A percentile compares a stretch with the other conserved stretches of the same genome.
These are phyloP conservation scores for Xylaria sp. DNA, from an alignment of 2,329 filamentous ascomycete species.

Conservation along the genomic window DNA sequence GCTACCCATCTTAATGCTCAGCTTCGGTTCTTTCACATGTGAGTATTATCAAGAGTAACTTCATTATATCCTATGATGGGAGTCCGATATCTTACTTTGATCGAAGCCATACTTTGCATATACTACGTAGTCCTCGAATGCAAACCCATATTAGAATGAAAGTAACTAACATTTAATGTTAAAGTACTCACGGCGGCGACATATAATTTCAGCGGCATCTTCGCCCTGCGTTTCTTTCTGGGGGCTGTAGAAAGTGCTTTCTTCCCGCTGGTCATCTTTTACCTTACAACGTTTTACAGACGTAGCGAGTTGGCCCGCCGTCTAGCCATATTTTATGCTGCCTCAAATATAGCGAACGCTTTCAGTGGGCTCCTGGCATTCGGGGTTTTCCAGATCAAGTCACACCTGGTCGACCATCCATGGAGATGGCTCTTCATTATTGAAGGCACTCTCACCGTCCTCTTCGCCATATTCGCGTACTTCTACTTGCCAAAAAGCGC, in stretches of 20 bases:
- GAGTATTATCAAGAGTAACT: constrained; percentile 9
- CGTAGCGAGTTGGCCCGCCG: constrained; percentile 76
- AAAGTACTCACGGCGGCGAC: constrained; percentile 63
- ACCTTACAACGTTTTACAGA: constrained; percentile 73
- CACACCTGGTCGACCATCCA: constrained; percentile 49
- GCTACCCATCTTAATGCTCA: constrained; percentile 72
- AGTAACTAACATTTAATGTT: constrained; percentile 62
- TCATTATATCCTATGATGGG: background rate
- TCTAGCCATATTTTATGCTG: constrained; percentile 79
- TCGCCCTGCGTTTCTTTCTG: constrained; percentile 75
- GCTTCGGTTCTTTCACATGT: constrained; percentile 71
- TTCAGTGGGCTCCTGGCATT: constrained; percentile 61
- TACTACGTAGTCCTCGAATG: background rate
- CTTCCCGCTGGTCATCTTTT: constrained; percentile 72
- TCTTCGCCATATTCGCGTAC: constrained; percentile 71
- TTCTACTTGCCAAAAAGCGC: constrained; percentile 75
- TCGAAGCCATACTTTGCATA: background rate
- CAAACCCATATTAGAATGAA: constrained; percentile 58
- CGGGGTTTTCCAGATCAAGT: constrained; percentile 60
- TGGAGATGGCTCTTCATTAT: constrained; percentile 63
- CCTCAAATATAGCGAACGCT: constrained; percentile 76
- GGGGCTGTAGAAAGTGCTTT: constrained; percentile 75
- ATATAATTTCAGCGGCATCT: constrained; percentile 71
- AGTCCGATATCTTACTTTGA: background rate
- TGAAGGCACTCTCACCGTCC: constrained; percentile 66